Conservation (phyloP, 2,329 filamentous ascomycete species). For the Monilinia laxa region DNA sequence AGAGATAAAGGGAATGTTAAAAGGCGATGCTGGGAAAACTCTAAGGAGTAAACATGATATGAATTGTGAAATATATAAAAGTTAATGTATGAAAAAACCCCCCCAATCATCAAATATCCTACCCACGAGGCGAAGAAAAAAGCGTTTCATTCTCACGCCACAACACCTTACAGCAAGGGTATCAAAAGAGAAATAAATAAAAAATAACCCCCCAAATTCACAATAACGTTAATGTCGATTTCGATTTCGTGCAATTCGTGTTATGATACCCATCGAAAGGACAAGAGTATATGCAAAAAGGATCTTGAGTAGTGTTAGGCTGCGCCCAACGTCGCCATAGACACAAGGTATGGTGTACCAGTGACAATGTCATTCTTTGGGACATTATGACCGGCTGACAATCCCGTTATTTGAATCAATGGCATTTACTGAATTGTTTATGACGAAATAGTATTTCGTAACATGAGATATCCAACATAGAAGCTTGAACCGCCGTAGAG, state of each 20-base stretch:
- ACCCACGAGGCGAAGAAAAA: background rate
- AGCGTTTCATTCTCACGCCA: constrained; percentile 8
- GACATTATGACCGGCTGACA: background rate
- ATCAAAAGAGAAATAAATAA: constrained; percentile 20
- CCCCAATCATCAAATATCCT: background rate
- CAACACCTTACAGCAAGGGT: constrained; percentile 23
- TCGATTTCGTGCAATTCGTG: constrained; percentile 6
- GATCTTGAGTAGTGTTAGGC: background rate
- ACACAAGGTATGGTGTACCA: background rate
- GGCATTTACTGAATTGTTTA: background rate
- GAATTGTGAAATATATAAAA: constrained; percentile 9
- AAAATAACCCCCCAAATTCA: background rate
- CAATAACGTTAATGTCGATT: background rate
- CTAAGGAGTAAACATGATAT: background rate
- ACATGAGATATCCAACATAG: background rate
- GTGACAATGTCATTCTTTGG: background rate
- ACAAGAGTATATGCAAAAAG: background rate
- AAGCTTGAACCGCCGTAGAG: background rate
- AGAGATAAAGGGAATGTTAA: background rate
- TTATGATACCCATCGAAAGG: background rate
- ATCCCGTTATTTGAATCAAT: background rate
- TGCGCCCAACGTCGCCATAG: background rate
- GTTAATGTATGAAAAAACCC: background rate
- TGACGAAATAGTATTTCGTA: background rate
- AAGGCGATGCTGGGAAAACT: background rate